A percentile compares a stretch with the other conserved stretches of the same genome.
These are phyloP conservation scores for Ganoderma leucocontextum DNA, from an alignment of 1,284 basidiomycete species.

Conservation along the genomic window DNA sequence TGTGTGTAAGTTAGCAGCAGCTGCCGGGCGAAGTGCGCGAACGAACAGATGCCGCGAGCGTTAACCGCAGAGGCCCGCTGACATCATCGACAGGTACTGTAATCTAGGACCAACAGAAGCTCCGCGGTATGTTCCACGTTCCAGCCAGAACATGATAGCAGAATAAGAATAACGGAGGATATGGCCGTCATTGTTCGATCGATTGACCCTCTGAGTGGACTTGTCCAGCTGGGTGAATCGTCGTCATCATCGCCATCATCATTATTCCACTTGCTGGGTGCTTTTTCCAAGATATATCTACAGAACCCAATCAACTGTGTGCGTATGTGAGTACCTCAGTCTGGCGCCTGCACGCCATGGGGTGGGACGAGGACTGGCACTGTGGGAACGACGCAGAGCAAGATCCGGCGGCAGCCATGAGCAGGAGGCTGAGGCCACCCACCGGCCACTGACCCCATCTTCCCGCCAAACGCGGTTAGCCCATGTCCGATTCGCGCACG, in stretches of 20 bases:
- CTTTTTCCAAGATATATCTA: background rate
- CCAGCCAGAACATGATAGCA: background rate
- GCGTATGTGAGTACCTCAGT: background rate
- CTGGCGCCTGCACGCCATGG: background rate
- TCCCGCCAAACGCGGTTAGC: background rate
- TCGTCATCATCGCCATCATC: background rate
- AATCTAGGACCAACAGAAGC: background rate
- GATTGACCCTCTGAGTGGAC: background rate
- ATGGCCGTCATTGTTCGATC: background rate
- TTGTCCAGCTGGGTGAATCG: background rate
- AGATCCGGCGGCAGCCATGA: background rate
- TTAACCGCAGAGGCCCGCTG: background rate
- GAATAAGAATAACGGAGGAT: background rate
- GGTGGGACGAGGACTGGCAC: background rate
- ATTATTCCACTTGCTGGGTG: background rate
- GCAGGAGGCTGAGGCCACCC: background rate
- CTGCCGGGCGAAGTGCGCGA: background rate
- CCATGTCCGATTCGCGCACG: background rate
- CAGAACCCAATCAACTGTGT: background rate
- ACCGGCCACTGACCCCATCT: background rate
- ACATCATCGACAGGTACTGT: background rate
- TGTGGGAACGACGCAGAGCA: background rate
- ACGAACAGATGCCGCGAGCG: background rate
- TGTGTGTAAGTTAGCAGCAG: background rate
- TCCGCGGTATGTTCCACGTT: background rate